phyloP scores from a whole-genome alignment of 2,329 filamentous ascomycete species.

The Fusarium neocosmosporiellum region DNA sequence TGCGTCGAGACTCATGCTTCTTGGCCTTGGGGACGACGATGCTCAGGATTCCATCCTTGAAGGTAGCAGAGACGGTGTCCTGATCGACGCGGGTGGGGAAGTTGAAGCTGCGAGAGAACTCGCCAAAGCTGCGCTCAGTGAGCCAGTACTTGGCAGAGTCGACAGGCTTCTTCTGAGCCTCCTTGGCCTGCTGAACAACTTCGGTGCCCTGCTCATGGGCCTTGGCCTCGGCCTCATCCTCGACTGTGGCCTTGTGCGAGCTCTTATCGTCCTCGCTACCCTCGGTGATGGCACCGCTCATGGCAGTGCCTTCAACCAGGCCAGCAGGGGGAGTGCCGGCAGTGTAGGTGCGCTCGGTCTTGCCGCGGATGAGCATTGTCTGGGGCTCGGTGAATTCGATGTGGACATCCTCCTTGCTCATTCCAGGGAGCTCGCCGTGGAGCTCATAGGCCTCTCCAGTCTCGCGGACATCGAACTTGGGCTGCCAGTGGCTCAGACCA shows the following conservation, averaged over 20 bases:
- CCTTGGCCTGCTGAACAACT: slow-evolving; percentile 39
- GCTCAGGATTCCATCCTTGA: slow-evolving; percentile 74
- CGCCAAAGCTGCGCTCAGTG: slow-evolving; percentile 72
- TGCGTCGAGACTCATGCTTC: slow-evolving; percentile 67
- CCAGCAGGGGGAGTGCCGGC: slow-evolving; percentile 62
- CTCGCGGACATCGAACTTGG: slow-evolving; percentile 84
- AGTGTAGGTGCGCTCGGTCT: slow-evolving; percentile 72
- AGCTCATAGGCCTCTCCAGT: slow-evolving; percentile 76
- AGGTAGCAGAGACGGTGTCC: slow-evolving; percentile 68
- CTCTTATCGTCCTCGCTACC: slow-evolving; percentile 52
- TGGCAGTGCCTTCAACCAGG: slow-evolving; percentile 57
- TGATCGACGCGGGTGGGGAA: slow-evolving; percentile 74
- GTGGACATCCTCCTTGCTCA: slow-evolving; percentile 77
- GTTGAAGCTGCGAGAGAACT: slow-evolving; percentile 75
- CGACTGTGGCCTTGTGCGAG: slow-evolving; percentile 71
- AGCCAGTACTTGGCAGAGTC: slow-evolving; percentile 76
- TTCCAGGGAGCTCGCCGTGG: slow-evolving; percentile 81
- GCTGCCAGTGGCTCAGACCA: slow-evolving; percentile 70
- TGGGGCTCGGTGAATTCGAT: slow-evolving; percentile 84
- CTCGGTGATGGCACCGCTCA: slow-evolving; percentile 55
- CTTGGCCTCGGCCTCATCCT: slow-evolving; percentile 61
- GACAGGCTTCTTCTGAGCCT: slow-evolving; percentile 47
- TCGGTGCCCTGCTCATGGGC: slow-evolving; percentile 36
- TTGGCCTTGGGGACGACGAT: slow-evolving; percentile 74
- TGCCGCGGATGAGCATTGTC: slow-evolving; percentile 77